Percentiles rank a stretch among this genome's conserved stretches.
Evolutionary conservation across 768 basidiomycete genomes (phyloP).

Genomic region (Auriculariales sp.): DNA sequence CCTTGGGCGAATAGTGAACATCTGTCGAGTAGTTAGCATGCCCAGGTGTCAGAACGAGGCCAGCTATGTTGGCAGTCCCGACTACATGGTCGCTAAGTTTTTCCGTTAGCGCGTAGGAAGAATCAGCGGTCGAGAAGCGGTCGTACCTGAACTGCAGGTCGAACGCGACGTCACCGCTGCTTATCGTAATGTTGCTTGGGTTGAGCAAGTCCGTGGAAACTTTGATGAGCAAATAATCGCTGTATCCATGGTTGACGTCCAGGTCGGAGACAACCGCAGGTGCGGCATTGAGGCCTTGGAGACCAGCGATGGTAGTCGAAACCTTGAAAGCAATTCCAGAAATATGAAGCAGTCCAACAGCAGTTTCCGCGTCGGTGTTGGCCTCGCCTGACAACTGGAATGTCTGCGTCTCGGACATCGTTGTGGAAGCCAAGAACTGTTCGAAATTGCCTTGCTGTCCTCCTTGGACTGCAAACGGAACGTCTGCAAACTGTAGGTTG

Average conservation of each 20-base stretch:
- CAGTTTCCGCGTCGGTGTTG: slow-evolving; percentile 45
- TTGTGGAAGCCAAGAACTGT: slow-evolving; percentile 46
- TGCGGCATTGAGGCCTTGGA: slow-evolving; percentile 47
- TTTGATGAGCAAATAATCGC: slow-evolving; percentile 54
- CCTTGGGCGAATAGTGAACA: slow-evolving; percentile 43
- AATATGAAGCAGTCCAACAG: slow-evolving; percentile 41
- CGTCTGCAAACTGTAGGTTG: slow-evolving; percentile 39
- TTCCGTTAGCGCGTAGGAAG: too few species aligned
- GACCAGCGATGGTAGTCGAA: slow-evolving; percentile 30
- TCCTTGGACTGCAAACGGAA: slow-evolving; percentile 43
- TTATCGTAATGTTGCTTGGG: slow-evolving; percentile 18
- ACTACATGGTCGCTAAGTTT: slow-evolving; percentile 35
- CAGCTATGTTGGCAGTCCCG: slow-evolving; percentile 41
- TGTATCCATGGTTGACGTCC: slow-evolving; percentile 54
- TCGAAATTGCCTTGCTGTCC: slow-evolving; percentile 39
- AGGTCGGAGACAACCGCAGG: slow-evolving; percentile 42
- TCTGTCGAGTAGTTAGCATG: slow-evolving; percentile 44
- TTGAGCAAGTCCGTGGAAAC: slow-evolving; percentile 47
- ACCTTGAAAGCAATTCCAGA: background rate
- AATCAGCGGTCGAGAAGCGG: background rate
- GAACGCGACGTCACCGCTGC: slow-evolving; percentile 48
- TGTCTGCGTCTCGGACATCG: slow-evolving; percentile 28
- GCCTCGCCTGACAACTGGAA: slow-evolving; percentile 36
- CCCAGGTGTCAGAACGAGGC: slow-evolving; percentile 46
- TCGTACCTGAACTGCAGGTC: slow-evolving; percentile 39